Evolutionary conservation across 371 early-diverging fungal species (phyloP), one percentile per base, ranked within the genome.

Genomic region (Dinochytrium kinnereticum): DNA sequence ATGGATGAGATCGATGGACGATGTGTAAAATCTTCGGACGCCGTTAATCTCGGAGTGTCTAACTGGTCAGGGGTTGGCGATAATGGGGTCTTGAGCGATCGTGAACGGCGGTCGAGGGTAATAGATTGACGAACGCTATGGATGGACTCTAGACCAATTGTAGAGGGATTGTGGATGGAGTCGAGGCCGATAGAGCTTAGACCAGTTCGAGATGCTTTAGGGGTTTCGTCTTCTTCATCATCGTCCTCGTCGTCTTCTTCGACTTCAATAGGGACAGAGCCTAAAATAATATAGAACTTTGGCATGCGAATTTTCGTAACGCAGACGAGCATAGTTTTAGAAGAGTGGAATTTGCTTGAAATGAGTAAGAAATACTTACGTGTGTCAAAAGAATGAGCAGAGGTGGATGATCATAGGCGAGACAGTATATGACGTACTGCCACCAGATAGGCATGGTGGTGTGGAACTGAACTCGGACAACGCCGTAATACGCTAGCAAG

Each of bases 381-480:
- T 53, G 55, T 13, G 24, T 53, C 5, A 53, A 26, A 5, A 53
- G 26, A 26, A 53, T 26, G 5, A 53, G 26, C n/a, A 53, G 13
- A 5, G 55, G 55, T 5, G 55, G 55, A 26, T 53, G 13, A 24
- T n/a, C 10, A 26, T 53, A 53, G 7, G 55, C 55, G 13, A 26
- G 5, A 26, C 55, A 53, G 55, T 15, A 53, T n/a, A 53, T 26
- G 26, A 24, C 13, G 55, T 53, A 53, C 26, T 53, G 55, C 55
- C 55, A 53, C 55, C 55, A 53, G 26, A n/a, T 5, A 13, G 55
- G 55, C n/a, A 26, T 21, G 5, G 7, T 5, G 7, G 55, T 53
- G 55, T 53, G 55, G 55, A 53, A 53, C 26, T 53, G 55, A 26
- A 53, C 55, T 21, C 55, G 55, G n/a, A 5, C n/a, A 26, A 26